Evolutionary conservation across 495 filamentous ascomycete genomes (phyloP).

Genomic region (Cercophora sp.): DNA sequence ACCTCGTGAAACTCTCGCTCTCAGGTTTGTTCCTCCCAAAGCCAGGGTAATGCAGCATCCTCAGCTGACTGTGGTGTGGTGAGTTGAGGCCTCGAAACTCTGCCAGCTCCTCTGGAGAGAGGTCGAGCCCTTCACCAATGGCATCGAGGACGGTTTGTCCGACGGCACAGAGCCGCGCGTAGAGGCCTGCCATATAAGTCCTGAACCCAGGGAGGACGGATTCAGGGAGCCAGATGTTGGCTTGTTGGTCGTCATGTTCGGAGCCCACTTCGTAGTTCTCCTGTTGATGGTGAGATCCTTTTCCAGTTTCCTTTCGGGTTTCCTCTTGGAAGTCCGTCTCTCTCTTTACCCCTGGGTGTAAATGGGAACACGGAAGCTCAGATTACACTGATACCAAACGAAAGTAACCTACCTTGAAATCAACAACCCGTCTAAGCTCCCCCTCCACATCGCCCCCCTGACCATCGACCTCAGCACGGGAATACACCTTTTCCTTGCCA

Average conservation of each 20-base stretch:
- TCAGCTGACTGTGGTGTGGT: slow-evolving; percentile 55
- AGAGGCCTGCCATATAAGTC: slow-evolving; percentile 50
- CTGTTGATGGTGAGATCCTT: slow-evolving; percentile 20
- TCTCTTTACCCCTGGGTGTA: too few relatives aligned
- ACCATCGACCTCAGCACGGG: slow-evolving; percentile 14
- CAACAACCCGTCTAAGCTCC: neutral
- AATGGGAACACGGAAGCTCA: too few relatives aligned
- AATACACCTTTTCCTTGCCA: slow-evolving; percentile 24
- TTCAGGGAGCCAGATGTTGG: slow-evolving; percentile 64
- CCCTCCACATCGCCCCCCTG: slow-evolving; percentile 17
- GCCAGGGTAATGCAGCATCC: slow-evolving; percentile 61
- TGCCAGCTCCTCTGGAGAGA: slow-evolving; percentile 36
- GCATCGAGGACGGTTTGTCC: slow-evolving; percentile 44
- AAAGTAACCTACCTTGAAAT: slow-evolving; percentile 20
- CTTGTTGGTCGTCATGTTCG: slow-evolving; percentile 49
- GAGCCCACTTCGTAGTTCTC: slow-evolving; percentile 66
- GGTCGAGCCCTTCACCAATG: slow-evolving; percentile 44
- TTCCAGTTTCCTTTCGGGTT: neutral
- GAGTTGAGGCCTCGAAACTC: slow-evolving; percentile 34
- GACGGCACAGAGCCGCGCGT: slow-evolving; percentile 46
- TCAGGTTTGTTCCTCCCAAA: slow-evolving; percentile 45
- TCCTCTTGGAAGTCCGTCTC: too few relatives aligned
- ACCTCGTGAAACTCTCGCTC: slow-evolving; percentile 40
- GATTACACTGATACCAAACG: too few relatives aligned
- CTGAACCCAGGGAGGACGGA: slow-evolving; percentile 54